Percentiles rank a stretch among this genome's conserved stretches.
Evolutionary conservation across 2,329 filamentous ascomycete genomes (phyloP).

Genomic region (Grosmannia penicillata): DNA sequence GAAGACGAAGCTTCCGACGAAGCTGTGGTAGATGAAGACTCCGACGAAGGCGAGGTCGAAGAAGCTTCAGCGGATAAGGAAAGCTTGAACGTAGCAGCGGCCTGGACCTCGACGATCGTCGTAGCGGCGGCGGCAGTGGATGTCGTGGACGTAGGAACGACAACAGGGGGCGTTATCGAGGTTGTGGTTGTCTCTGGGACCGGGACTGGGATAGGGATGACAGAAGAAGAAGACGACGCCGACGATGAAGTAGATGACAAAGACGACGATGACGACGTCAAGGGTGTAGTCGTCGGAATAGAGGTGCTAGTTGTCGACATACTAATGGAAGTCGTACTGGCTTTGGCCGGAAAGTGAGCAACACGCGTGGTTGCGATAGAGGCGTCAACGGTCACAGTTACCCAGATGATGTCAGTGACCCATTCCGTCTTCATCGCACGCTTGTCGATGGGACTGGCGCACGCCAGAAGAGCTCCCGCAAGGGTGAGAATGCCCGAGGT

Average conservation of each 20-base stretch:
- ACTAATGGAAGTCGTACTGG: neutral
- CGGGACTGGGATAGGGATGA: neutral
- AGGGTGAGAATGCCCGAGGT: constrained; percentile 28
- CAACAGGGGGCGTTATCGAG: too few relatives aligned
- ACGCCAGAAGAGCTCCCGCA: constrained; percentile 29
- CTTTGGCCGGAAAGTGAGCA: neutral
- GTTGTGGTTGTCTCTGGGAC: constrained; percentile 9
- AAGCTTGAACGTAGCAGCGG: constrained; percentile 1
- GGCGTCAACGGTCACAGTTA: constrained; percentile 26
- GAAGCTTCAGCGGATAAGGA: neutral
- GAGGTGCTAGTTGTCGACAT: constrained; percentile 9
- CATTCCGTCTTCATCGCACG: constrained; percentile 24
- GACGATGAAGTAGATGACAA: neutral
- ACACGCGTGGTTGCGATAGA: neutral
- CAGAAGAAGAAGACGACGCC: neutral
- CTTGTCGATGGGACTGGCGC: constrained; percentile 28
- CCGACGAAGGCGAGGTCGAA: constrained; percentile 9
- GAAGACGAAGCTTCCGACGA: neutral
- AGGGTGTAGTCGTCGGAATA: neutral
- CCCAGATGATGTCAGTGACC: constrained; percentile 26
- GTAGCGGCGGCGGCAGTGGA: constrained; percentile 1
- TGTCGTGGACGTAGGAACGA: constrained; percentile 9
- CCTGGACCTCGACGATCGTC: neutral
- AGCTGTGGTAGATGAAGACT: neutral
- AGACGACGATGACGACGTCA: neutral